These are phyloP conservation scores for Gleditsia sinensis DNA, from an alignment of 306 rosid species.

Conservation along the genomic window DNA sequence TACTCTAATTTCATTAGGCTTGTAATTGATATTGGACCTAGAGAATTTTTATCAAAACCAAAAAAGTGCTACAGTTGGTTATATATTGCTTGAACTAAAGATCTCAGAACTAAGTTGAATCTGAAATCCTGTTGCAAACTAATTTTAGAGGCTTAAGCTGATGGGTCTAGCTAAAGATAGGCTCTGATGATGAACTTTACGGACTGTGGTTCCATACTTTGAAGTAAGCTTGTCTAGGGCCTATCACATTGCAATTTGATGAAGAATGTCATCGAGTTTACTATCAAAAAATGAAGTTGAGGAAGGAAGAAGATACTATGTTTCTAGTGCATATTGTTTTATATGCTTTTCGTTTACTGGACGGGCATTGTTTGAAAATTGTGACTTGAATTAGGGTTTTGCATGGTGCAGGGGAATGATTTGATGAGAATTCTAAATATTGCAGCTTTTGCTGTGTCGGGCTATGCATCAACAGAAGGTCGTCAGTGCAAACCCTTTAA, in stretches of 20 bases:
- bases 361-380: constrained; percentile 30
- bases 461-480: constrained; percentile 98
- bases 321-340: constrained; percentile 17
- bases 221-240: constrained; percentile 13
- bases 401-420: constrained; percentile 84
- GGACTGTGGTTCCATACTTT: background rate
- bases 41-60: background rate
- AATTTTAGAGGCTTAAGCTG: constrained; percentile 23
- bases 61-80: background rate
- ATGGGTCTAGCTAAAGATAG: background rate
- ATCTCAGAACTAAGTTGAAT: constrained; percentile 1
- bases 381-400: constrained; percentile 41
- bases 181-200: constrained; percentile 11
- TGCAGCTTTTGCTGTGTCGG: constrained; percentile 98
- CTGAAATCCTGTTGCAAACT: background rate
- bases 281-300: constrained; percentile 22
- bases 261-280: constrained; percentile 19
- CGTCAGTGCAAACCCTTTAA: constrained; percentile 99
- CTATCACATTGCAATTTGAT: constrained; percentile 5
- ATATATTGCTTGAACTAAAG: constrained; percentile 9
- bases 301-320: constrained; percentile 1
- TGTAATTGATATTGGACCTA: constrained; percentile 16
- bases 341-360: constrained; percentile 20
- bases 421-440: constrained; percentile 90
- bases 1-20: constrained; percentile 4